Conservation (phyloP, 805 yeast species). For the Candida verbasci region DNA sequence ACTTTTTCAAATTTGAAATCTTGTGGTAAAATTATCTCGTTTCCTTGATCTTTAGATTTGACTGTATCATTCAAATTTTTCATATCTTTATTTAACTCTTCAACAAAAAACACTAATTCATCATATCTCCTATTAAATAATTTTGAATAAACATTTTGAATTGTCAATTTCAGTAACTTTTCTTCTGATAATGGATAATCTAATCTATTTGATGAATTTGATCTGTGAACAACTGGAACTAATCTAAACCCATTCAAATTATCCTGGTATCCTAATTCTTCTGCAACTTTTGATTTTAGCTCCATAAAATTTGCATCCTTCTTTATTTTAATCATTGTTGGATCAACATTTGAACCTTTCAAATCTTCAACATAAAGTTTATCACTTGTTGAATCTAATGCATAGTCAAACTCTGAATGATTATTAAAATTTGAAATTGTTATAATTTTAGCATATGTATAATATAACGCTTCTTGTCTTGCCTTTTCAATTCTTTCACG, state of each 20-base stretch:
- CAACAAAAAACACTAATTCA: conserved; percentile 59
- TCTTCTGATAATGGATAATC: conserved; percentile 32
- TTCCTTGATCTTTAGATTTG: not conserved
- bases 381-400: conserved; percentile 51
- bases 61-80: conserved; percentile 22
- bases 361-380: conserved; percentile 47
- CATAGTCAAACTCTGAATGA: conserved; percentile 72
- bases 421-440: conserved; percentile 50
- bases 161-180: conserved; percentile 27
- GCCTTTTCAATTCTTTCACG: conserved; percentile 53
- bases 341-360: conserved; percentile 29
- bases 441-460: conserved; percentile 49
- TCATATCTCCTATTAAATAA: conserved; percentile 44
- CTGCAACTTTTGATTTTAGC: conserved; percentile 47
- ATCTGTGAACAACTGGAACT: conserved; percentile 63
- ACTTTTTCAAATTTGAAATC: conserved; percentile 20
- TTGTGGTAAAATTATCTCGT: conserved; percentile 14
- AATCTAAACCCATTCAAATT: conserved; percentile 40
- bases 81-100: conserved; percentile 48
- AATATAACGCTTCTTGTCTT: conserved; percentile 54
- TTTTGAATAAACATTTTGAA: conserved; percentile 49
- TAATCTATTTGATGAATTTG: conserved; percentile 68
- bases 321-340: conserved; percentile 47
- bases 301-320: conserved; percentile 52
- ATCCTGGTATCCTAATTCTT: conserved; percentile 29